Base-by-base conservation (phyloP, 352 stramenopile genomes). In the Phytopythium ostracodes region DNA sequence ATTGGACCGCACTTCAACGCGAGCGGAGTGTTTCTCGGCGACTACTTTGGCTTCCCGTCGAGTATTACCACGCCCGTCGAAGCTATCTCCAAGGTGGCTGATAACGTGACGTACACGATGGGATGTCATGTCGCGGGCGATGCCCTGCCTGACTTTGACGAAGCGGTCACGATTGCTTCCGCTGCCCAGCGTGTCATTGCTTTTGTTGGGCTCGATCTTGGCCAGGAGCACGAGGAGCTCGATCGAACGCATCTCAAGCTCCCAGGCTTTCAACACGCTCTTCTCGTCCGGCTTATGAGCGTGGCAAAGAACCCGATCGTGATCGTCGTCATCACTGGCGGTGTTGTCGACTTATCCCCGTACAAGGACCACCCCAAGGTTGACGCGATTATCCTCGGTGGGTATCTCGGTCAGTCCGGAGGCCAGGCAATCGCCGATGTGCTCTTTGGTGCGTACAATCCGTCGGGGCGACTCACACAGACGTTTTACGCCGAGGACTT, bases 1-100 rank as follows among this genome's bases (percentile, higher is more conserved):
- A 75, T 96, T 18, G 90, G 90, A 0, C 90, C 90, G 24, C 84
- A 94, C 49, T 83, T 87, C 31, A 85, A 92, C 35, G 76, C 75
- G 11, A 83, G 71, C 9, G 62, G 66, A 14, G 79, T 63, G 10
- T 58, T 86, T n/a, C 76, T 91, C 46, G 89, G 79, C 42, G 93
- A 89, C 55, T 98, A 94, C 72, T 72, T 75, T 31, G 87, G 74
- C 43, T 67, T 81, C 1, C 84, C 84, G 10, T 77, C 73, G 20
- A 70, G 75, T 38, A 90, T 96, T 38, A 62, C 76, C 15, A 90
- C 76, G 11, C 80, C 88, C 14, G 68, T 89, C 33, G 69, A 82
- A 40, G 83, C 67, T 2, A 70, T 89, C 52, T 65, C 46, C 24
- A 52, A 57, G 1, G 75, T 66, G 53, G 68, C 64, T 2, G 53